A percentile compares a stretch with the other conserved stretches of the same genome.
Evolutionary conservation across 2,329 filamentous ascomycete genomes (phyloP).

Genomic region (Raffaelea deltoideospora): DNA sequence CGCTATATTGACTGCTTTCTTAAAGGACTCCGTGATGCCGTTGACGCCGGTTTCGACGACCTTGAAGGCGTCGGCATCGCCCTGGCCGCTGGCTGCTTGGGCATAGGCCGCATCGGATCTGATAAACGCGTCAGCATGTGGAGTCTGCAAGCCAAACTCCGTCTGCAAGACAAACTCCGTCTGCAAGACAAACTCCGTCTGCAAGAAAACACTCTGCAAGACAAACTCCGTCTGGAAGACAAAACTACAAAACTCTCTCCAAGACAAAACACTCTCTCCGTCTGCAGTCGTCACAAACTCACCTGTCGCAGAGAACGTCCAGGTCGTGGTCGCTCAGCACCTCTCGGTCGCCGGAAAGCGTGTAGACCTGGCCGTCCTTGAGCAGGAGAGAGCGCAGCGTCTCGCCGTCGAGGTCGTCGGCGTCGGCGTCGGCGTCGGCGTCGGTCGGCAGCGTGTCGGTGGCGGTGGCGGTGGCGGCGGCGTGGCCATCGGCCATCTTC

Average conservation of each 20-base stretch:
- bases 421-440: conserved; percentile 23
- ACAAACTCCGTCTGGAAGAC: not conserved
- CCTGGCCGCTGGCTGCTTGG: conserved; percentile 63
- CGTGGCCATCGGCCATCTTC: conserved; percentile 36
- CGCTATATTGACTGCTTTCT: too few species aligned
- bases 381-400: conserved; percentile 46
- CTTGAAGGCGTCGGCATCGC: conserved; percentile 55
- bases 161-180: not conserved
- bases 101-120: conserved; percentile 46
- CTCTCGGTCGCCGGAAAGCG: conserved; percentile 41
- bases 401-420: conserved; percentile 40
- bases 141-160: not conserved
- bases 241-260: not conserved
- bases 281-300: too few species aligned
- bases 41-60: conserved; percentile 62
- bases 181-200: not conserved
- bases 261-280: too few species aligned
- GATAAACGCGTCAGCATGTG: too few species aligned
- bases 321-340: conserved; percentile 66
- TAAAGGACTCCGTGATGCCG: conserved; percentile 24
- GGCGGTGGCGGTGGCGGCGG: conserved; percentile 5
- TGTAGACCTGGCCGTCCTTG: conserved; percentile 55
- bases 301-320: conserved; percentile 62
- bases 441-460: not conserved
- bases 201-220: not conserved